Evolutionary conservation across 148 eudicot species (phyloP).

Genomic region (Spergularia bocconei): DNA sequence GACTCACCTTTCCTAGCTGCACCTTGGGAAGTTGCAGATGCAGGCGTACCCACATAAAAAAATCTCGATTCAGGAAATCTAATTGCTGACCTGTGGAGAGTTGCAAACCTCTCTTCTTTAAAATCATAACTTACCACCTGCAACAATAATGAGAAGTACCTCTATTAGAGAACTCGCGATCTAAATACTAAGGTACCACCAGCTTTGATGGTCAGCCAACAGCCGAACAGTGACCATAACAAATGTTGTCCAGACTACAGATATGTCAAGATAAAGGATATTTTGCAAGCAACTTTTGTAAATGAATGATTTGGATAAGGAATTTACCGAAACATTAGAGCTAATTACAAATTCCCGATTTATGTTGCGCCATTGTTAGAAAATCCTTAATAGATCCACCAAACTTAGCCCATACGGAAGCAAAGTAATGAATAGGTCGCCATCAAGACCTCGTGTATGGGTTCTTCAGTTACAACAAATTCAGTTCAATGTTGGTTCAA

Average conservation of each 20-base stretch:
- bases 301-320: background rate
- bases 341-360: no score
- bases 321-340: no score
- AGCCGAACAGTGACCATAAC: background rate
- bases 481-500: no score
- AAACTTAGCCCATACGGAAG: no score
- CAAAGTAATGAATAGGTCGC: no score
- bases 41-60: slow-evolving; percentile 71
- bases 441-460: no score
- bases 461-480: no score
- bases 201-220: background rate
- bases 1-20: slow-evolving; percentile 88
- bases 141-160: background rate
- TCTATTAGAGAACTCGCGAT: no score
- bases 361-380: no score
- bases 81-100: slow-evolving; percentile 76
- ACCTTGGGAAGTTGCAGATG: slow-evolving; percentile 60
- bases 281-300: background rate
- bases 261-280: background rate
- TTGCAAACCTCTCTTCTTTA: slow-evolving; percentile 79
- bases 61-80: slow-evolving; percentile 70
- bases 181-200: background rate
- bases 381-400: no score
- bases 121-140: slow-evolving; percentile 92
- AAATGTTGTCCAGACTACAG: background rate